These are phyloP conservation scores for Dimocarpus longan DNA, from an alignment of 345 rosid species.

Conservation along the genomic window DNA sequence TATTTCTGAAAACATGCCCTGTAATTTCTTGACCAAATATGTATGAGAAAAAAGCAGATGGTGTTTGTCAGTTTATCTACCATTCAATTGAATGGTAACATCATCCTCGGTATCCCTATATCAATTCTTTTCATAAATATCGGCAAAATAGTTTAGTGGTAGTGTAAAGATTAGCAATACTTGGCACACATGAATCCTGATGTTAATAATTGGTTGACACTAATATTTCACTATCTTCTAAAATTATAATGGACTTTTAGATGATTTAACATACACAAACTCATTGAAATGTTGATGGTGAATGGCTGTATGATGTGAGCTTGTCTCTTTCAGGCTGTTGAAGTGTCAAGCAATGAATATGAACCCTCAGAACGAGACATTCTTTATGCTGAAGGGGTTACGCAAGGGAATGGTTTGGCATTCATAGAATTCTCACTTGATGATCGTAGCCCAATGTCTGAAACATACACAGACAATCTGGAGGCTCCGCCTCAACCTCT, in stretches of 20 bases:
- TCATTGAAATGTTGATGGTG: constrained; percentile 8
- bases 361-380: constrained; percentile 95
- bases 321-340: constrained; percentile 76
- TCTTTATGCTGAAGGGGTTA: constrained; percentile 94
- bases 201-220: not conserved
- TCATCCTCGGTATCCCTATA: not conserved
- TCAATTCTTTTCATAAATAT: not conserved
- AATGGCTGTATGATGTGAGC: constrained; percentile 10
- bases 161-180: not conserved
- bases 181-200: not conserved
- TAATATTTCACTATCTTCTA: not conserved
- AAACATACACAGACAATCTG: constrained; percentile 67
- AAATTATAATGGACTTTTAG: not conserved
- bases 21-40: not conserved
- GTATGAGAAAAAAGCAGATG: not conserved
- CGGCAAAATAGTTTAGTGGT: not conserved
- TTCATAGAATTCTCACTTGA: constrained; percentile 91
- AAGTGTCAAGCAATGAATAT: constrained; percentile 92
- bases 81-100: not conserved
- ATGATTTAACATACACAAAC: constrained; percentile 4
- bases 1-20: not conserved
- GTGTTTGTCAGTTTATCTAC: not conserved
- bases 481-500: constrained; percentile 64
- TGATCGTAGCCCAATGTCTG: constrained; percentile 92
- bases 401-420: constrained; percentile 93